Percentiles rank a stretch among this genome's conserved stretches.
phyloP scores from a whole-genome alignment of 805 yeast genomes.

The Yueomyces sp. region DNA sequence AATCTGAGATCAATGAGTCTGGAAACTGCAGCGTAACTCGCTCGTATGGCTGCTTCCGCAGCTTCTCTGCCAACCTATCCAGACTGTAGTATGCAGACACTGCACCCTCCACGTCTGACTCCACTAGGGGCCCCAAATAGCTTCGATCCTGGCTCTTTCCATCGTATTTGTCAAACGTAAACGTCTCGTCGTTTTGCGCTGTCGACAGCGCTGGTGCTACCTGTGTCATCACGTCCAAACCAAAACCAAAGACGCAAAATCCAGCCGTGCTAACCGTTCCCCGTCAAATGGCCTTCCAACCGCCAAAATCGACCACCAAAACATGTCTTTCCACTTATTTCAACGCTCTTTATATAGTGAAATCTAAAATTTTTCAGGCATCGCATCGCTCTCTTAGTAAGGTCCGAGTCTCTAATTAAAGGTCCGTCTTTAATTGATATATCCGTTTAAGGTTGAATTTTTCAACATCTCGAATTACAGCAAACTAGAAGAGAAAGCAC shows the following conservation, averaged over 20 bases:
- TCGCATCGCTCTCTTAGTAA: too few relatives aligned
- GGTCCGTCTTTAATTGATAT: too few relatives aligned
- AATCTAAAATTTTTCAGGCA: too few relatives aligned
- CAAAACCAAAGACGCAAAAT: too few relatives aligned
- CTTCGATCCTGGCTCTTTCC: slow-evolving; percentile 16
- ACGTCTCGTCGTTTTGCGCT: slow-evolving; percentile 48
- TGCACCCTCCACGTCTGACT: slow-evolving; percentile 19
- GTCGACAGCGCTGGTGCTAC: slow-evolving; percentile 68
- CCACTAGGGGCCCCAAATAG: slow-evolving; percentile 17
- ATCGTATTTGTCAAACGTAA: slow-evolving; percentile 33
- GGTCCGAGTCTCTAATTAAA: too few relatives aligned
- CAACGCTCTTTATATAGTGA: too few relatives aligned
- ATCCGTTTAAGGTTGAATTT: too few relatives aligned
- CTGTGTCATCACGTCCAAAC: not conserved
- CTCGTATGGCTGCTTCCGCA: slow-evolving; percentile 27
- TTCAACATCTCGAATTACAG: too few relatives aligned
- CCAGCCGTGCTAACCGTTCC: too few relatives aligned
- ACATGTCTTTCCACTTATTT: not conserved
- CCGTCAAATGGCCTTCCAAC: too few relatives aligned
- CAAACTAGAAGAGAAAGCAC: too few relatives aligned
- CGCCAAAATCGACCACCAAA: not conserved
- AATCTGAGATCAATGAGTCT: slow-evolving; percentile 63
- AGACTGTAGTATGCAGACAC: slow-evolving; percentile 44
- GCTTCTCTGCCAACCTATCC: slow-evolving; percentile 30
- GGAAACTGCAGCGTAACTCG: slow-evolving; percentile 84